Base-by-base conservation (phyloP, 192 early-diverging fungal species). In the Entomortierella lignicola region DNA sequence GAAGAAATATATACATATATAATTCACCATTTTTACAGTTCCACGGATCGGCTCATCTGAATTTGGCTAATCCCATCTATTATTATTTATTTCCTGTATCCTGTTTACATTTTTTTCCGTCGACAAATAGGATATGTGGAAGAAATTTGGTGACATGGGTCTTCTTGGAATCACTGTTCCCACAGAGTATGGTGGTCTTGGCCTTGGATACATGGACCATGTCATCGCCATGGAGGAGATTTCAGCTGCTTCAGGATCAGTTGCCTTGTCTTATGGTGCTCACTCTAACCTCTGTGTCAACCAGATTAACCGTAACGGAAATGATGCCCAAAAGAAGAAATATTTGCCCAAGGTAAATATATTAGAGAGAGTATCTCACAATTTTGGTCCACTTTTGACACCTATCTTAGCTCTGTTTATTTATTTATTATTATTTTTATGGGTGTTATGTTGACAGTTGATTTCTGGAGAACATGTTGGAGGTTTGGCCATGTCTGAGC, bases 241-340 rank as follows among this genome's bases (percentile, higher is more conserved):
- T 70, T 93, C 91, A 10, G 86, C 94, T 32, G 94, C 93, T 1
- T 95, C 94, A 21, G 97, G 94, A 6, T 90, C 94, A 0, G 96
- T 98, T 23, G 97, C 94, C 8, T 83, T 98, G 48, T 92, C 90
- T 65, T 98, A 98, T 80, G 97, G 95, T 57, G 97, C 97, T 11
- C 97, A 98, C 79, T 96, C 94, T n/a, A 98, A 98, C 81, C 80
- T 97, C 26, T 97, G 96, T 71, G 95, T 98, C 41, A 98, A 98
- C 86, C 97, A 98, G 82, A 96, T 98, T 52, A 92, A 91, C 27
- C 87, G 95, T 54, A 94, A 98, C 81, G 97, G 94, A 47, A 97
- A 89, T 57, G 90, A 89, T 26, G 86, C 77, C 23, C 97, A 98
- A 69, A 96, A 95, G 82, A 65, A 84, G 71, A 97, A 96, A 80